These are phyloP conservation scores for Blastobotrys aristatus DNA, from an alignment of 1,139 yeast genomes.

Conservation along the genomic window DNA sequence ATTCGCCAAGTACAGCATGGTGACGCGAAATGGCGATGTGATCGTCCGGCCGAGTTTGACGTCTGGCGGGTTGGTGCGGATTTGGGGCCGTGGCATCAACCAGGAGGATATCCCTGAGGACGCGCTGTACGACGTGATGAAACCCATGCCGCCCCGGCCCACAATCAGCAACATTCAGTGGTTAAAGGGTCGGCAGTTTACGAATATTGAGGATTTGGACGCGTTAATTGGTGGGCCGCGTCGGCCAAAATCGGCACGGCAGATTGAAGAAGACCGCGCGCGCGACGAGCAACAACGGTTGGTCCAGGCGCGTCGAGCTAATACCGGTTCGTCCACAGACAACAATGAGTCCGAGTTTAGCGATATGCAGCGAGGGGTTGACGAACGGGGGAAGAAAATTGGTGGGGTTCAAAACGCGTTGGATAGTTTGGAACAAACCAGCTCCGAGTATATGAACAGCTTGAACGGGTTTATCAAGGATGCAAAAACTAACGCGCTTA, in stretches of 20 bases:
- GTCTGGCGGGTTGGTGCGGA: conserved; percentile 51
- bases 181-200: conserved; percentile 71
- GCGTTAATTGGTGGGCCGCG: conserved; percentile 38
- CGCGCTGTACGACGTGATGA: conserved; percentile 41
- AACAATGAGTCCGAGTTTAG: conserved; percentile 2
- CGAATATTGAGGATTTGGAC: conserved; percentile 53
- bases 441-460: conserved; percentile 30
- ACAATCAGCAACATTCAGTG: conserved; percentile 74
- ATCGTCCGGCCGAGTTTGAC: conserved; percentile 54
- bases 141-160: conserved; percentile 70
- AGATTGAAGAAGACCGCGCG: conserved; percentile 27
- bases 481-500: conserved; percentile 27
- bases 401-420: conserved; percentile 31
- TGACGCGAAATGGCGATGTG: conserved; percentile 71
- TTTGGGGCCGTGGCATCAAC: conserved; percentile 39
- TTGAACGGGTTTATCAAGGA: conserved; percentile 29
- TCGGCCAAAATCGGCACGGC: conserved; percentile 35
- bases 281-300: conserved; percentile 23
- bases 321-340: conserved; percentile 8
- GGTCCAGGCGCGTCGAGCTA: background rate
- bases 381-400: conserved; percentile 17
- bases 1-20: conserved; percentile 41
- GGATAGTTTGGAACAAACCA: conserved; percentile 31
- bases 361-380: conserved; percentile 11
- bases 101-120: conserved; percentile 30